Percentiles rank a stretch among this genome's conserved stretches.
Evolutionary conservation across 2,329 filamentous ascomycete species (phyloP).

Genomic region (Ciborinia camelliae): DNA sequence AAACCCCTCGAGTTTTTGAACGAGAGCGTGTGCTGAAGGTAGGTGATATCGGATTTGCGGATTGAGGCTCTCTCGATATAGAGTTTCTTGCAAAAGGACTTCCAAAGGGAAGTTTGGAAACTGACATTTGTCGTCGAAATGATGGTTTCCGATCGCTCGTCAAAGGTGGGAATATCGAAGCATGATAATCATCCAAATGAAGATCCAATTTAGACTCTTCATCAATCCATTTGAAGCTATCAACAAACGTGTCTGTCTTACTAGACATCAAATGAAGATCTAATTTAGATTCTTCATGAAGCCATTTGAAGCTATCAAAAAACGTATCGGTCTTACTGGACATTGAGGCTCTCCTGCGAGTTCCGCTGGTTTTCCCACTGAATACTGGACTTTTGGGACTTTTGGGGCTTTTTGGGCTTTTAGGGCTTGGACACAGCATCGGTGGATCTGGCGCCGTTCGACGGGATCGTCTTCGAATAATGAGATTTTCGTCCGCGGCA

Average conservation of each 20-base stretch:
- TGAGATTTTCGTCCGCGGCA: conserved; percentile 56
- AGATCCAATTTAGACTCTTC: conserved; percentile 69
- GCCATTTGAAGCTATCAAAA: conserved; percentile 68
- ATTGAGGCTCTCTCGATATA: conserved; percentile 37
- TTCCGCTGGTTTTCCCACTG: conserved; percentile 11
- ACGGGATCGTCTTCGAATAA: conserved; percentile 44
- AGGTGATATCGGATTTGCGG: conserved; percentile 32
- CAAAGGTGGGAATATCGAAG: conserved; percentile 33
- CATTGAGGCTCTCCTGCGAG: conserved; percentile 21
- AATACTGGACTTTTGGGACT: conserved; percentile 4
- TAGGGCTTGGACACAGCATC: conserved; percentile 10
- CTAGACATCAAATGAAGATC: conserved; percentile 63
- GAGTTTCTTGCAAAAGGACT: conserved; percentile 59
- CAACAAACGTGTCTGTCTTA: conserved; percentile 49
- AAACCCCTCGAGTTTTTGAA: conserved; percentile 54
- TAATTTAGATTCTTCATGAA: conserved; percentile 69
- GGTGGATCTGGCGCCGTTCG: conserved; percentile 26
- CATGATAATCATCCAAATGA: conserved; percentile 67
- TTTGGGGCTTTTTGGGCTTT: no score
- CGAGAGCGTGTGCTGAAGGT: conserved; percentile 27
- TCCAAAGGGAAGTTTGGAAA: conserved; percentile 62
- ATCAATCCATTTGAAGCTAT: conserved; percentile 71
- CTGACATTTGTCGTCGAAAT: conserved; percentile 69
- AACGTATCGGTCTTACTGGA: conserved; percentile 39
- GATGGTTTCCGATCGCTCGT: conserved; percentile 52